Percentiles rank a stretch among this genome's conserved stretches.
phyloP scores from a whole-genome alignment of 2,329 filamentous ascomycete species.

The Diplocarpon rosae region DNA sequence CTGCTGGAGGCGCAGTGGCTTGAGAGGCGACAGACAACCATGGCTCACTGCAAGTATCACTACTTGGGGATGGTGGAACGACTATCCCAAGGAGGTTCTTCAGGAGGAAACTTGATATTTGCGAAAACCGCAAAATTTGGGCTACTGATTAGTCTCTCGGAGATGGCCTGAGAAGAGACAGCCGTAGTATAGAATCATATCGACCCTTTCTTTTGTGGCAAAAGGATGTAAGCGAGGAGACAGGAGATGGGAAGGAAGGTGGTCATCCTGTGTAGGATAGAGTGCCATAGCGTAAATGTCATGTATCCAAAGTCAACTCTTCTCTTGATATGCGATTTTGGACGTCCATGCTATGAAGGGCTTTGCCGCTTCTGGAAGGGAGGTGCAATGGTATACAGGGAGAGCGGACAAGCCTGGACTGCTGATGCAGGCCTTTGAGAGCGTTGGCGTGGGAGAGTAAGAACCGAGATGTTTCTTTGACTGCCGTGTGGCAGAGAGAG shows the following conservation, averaged over 20 bases:
- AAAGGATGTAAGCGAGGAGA: not conserved
- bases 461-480: no score
- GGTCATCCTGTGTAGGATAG: slow-evolving; percentile 10
- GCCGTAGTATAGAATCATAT: slow-evolving; percentile 4
- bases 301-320: no score
- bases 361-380: no score
- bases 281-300: slow-evolving; percentile 7
- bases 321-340: no score
- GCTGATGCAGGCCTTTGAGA: no score
- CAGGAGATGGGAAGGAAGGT: not conserved
- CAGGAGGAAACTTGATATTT: not conserved
- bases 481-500: no score
- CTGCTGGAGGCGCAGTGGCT: slow-evolving; percentile 21
- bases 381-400: no score
- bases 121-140: slow-evolving; percentile 1
- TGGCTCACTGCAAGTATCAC: slow-evolving; percentile 1
- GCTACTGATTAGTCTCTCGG: slow-evolving; percentile 3
- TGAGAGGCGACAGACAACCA: slow-evolving; percentile 6
- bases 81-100: slow-evolving; percentile 1
- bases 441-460: no score
- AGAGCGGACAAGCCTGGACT: no score
- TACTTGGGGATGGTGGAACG: no score
- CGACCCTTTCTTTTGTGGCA: slow-evolving; percentile 8
- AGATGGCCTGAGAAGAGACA: not conserved
- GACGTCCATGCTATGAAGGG: no score